Conservation (phyloP, 371 early-diverging fungal genomes). For the Mortierella polycephala region DNA sequence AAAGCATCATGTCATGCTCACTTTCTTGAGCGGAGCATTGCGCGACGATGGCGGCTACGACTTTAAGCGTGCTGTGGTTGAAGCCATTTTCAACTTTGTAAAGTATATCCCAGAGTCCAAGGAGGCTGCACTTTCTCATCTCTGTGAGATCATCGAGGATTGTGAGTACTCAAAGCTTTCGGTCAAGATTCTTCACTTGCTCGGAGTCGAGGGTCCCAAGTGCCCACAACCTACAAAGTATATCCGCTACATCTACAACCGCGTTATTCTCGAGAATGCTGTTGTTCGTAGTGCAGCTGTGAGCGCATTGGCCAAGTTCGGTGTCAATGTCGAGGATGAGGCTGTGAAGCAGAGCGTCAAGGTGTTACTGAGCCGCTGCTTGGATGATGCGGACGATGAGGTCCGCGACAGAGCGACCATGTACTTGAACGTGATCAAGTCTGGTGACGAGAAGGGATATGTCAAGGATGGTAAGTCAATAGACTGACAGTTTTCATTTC, state of each 20-base stretch:
- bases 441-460: conserved; percentile 68
- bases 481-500: background rate
- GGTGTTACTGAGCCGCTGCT: conserved; percentile 90
- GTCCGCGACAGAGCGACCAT: conserved; percentile 97
- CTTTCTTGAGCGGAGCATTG: conserved; percentile 90
- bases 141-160: conserved; percentile 99
- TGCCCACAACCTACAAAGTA: conserved; percentile 91
- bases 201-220: conserved; percentile 96
- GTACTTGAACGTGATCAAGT: conserved; percentile 82
- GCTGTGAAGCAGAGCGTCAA: conserved; percentile 82
- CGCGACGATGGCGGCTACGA: conserved; percentile 98
- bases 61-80: conserved; percentile 95
- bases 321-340: conserved; percentile 80
- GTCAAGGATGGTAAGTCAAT: conserved; percentile 67
- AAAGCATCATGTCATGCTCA: conserved; percentile 93
- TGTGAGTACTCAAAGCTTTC: conserved; percentile 98
- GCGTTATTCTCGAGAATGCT: conserved; percentile 96
- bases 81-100: conserved; percentile 96
- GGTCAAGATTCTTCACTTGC: conserved; percentile 92
- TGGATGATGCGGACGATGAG: conserved; percentile 98
- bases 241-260: conserved; percentile 98
- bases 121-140: conserved; percentile 93
- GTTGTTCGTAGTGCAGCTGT: conserved; percentile 98
- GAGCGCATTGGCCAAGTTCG: conserved; percentile 94
- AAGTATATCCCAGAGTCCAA: conserved; percentile 92